These are phyloP conservation scores for Boechera retrofracta DNA, from an alignment of 345 rosid genomes.

Conservation along the genomic window DNA sequence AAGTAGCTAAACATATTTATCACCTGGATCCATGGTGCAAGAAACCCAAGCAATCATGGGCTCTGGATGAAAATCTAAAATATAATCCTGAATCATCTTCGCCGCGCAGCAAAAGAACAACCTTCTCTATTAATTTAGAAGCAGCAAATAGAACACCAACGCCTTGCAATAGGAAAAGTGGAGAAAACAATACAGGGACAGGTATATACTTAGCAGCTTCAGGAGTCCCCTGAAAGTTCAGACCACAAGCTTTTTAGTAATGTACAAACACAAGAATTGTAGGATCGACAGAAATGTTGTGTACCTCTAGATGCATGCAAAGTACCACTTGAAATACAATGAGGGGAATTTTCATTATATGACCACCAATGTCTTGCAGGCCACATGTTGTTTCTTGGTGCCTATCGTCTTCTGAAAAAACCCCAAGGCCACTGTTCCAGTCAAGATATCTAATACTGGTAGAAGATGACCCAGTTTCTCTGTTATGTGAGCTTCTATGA, in stretches of 20 bases:
- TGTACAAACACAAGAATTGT: slow-evolving; percentile 31
- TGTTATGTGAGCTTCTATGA: slow-evolving; percentile 60
- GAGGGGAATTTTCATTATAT: slow-evolving; percentile 85
- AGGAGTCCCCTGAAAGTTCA: slow-evolving; percentile 85
- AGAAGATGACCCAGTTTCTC: slow-evolving; percentile 71
- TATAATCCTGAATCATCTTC: slow-evolving; percentile 79
- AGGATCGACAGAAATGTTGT: slow-evolving; percentile 36
- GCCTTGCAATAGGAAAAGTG: slow-evolving; percentile 86
- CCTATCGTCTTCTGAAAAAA: slow-evolving; percentile 64
- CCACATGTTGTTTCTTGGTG: slow-evolving; percentile 69
- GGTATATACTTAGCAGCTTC: slow-evolving; percentile 75
- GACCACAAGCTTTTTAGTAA: slow-evolving; percentile 39
- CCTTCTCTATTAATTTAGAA: slow-evolving; percentile 73
- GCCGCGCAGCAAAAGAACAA: slow-evolving; percentile 63
- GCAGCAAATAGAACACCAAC: slow-evolving; percentile 81
- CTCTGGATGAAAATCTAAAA: slow-evolving; percentile 71
- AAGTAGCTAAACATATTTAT: slow-evolving; percentile 63
- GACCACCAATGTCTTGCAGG: slow-evolving; percentile 93
- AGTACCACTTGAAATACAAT: slow-evolving; percentile 86
- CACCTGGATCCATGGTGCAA: slow-evolving; percentile 99
- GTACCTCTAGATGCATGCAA: slow-evolving; percentile 94
- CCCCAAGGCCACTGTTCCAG: slow-evolving; percentile 82
- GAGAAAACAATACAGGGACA: slow-evolving; percentile 80
- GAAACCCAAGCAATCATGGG: slow-evolving; percentile 84
- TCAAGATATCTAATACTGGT: slow-evolving; percentile 66